Conservation (phyloP, 352 stramenopile genomes). For the Thraustotheca clavata region DNA sequence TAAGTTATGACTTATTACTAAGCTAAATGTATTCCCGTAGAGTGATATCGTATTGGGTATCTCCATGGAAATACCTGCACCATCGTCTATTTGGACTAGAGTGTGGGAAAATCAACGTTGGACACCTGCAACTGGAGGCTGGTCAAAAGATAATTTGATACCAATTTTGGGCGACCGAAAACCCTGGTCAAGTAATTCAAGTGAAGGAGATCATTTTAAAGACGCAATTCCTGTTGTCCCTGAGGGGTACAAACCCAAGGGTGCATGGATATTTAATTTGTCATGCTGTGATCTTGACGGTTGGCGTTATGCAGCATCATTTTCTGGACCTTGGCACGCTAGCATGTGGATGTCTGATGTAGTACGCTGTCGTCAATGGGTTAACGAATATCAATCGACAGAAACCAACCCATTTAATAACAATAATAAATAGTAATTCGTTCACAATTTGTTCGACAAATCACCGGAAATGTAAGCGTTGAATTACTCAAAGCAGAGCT, state of each 20-base stretch:
- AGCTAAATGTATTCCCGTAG: too few species aligned
- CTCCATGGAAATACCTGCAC: too few species aligned
- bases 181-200: neutral
- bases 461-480: neutral
- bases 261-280: conserved; percentile 3
- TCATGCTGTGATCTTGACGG: neutral
- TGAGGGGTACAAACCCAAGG: neutral
- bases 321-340: neutral
- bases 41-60: too few species aligned
- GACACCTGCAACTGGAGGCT: neutral
- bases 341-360: neutral
- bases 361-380: conserved; percentile 7
- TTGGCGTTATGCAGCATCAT: conserved; percentile 2
- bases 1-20: too few species aligned
- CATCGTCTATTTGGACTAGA: neutral
- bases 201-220: neutral
- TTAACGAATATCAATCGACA: neutral
- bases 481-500: neutral
- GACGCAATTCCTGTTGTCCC: neutral
- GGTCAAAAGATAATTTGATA: neutral
- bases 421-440: neutral
- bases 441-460: too few species aligned
- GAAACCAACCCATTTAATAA: neutral
- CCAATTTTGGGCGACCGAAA: neutral
- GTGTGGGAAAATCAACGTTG: conserved; percentile 7